phyloP scores from a whole-genome alignment of 257 asterid species.

The Catharanthus roseus region DNA sequence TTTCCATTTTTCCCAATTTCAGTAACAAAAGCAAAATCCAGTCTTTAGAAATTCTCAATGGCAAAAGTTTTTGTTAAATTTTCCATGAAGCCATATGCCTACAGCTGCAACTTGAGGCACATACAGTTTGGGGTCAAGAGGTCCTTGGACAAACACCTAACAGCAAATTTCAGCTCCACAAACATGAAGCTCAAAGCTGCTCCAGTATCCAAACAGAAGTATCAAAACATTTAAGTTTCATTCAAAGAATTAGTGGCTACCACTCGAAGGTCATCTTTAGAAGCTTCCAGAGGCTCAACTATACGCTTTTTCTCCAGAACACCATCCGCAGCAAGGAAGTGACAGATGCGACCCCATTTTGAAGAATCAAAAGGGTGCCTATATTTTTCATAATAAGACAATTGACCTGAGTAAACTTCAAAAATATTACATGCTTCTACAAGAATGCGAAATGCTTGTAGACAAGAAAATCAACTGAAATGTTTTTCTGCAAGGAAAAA shows the following conservation, averaged over 20 bases:
- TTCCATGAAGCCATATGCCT: not conserved
- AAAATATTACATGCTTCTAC: not conserved
- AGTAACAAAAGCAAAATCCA: not conserved
- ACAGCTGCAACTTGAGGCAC: not conserved
- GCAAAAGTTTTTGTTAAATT: not conserved
- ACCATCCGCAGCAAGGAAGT: conserved; percentile 58
- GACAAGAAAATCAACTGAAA: not conserved
- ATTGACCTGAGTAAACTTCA: conserved; percentile 8
- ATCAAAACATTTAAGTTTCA: not conserved
- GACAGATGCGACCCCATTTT: conserved; percentile 95
- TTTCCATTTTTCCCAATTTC: not conserved
- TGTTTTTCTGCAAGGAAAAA: not conserved
- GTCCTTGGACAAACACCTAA: not conserved
- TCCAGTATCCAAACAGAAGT: not conserved
- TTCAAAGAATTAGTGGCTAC: conserved; percentile 33
- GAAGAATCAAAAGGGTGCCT: conserved; percentile 99
- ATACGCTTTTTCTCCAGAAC: conserved; percentile 48
- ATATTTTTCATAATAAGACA: conserved; percentile 20
- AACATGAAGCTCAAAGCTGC: not conserved
- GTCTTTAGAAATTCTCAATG: not conserved
- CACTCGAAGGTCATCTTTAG: conserved; percentile 88
- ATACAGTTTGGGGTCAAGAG: not conserved
- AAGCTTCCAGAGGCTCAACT: conserved; percentile 86
- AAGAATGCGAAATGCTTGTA: too few relatives aligned
- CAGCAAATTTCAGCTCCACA: not conserved